Conservation (phyloP, 345 rosid species). For the Populus davidiana region DNA sequence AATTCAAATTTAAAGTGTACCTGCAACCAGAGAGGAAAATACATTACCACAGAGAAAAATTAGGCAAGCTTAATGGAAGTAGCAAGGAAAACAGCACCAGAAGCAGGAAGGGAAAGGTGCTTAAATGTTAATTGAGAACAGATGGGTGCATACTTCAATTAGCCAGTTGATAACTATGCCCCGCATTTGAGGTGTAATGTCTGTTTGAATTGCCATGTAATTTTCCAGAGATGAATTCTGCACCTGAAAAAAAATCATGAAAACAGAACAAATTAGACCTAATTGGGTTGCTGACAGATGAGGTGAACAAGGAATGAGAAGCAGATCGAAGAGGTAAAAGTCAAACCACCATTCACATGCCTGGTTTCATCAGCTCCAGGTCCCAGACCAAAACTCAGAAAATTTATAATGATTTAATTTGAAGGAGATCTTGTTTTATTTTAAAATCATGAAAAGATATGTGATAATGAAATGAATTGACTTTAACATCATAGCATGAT, state of each 20-base stretch:
- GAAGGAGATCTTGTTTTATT: not conserved
- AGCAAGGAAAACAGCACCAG: not conserved
- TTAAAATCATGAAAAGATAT: not conserved
- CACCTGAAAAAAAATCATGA: conserved; percentile 45
- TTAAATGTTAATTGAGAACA: conserved; percentile 1
- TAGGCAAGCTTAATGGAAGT: not conserved
- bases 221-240: conserved; percentile 45
- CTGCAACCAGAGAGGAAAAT: conserved; percentile 35
- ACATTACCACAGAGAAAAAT: conserved; percentile 9
- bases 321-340: not conserved
- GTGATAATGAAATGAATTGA: not conserved
- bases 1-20: conserved; percentile 84
- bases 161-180: conserved; percentile 95
- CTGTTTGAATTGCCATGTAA: conserved; percentile 60
- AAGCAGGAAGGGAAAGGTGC: conserved; percentile 4
- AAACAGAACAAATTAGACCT: not conserved
- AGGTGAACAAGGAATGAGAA: not conserved
- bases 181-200: conserved; percentile 68
- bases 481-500: not conserved
- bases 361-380: not conserved
- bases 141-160: conserved; percentile 60
- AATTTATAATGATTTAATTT: not conserved
- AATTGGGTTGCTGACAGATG: not conserved
- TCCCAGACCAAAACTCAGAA: not conserved
- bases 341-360: not conserved